These are phyloP conservation scores for Exophiala xenobiotica DNA, from an alignment of 2,329 filamentous ascomycete genomes.

Conservation along the genomic window DNA sequence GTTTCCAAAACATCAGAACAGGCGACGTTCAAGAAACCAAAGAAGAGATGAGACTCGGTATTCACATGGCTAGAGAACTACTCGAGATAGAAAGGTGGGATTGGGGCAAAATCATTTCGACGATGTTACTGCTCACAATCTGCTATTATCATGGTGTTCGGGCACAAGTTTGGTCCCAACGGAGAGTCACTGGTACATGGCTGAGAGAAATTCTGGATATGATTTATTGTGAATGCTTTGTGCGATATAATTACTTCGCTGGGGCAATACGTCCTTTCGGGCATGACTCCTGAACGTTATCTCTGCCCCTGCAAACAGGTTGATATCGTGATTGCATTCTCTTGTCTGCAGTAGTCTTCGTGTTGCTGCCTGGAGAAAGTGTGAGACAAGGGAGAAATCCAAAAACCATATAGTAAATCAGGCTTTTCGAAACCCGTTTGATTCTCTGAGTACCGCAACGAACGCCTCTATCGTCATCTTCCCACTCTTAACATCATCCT, in stretches of 20 bases:
- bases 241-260: not conserved
- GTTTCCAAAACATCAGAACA: conserved; percentile 6
- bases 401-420: conserved; percentile 9
- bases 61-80: conserved; percentile 1
- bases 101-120: not conserved
- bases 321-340: not conserved
- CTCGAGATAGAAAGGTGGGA: conserved; percentile 1
- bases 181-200: not conserved
- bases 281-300: not conserved
- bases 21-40: conserved; percentile 12
- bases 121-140: conserved; percentile 1
- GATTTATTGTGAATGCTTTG: not conserved
- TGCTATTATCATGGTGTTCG: not conserved
- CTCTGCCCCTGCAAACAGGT: not conserved
- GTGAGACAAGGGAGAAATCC: conserved; percentile 1
- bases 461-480: conserved; percentile 10
- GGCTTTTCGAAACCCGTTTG: conserved; percentile 9
- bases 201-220: not conserved
- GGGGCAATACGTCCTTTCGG: not conserved
- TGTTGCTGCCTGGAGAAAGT: conserved; percentile 2
- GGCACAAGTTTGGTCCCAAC: not conserved
- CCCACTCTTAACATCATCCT: conserved; percentile 12
- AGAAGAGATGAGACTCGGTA: conserved; percentile 10
- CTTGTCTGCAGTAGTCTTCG: conserved; percentile 1
- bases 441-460: conserved; percentile 7